Evolutionary conservation across 441 rosid species (phyloP), one percentile per base, ranked within the genome.

Genomic region (Capsella rubella): DNA sequence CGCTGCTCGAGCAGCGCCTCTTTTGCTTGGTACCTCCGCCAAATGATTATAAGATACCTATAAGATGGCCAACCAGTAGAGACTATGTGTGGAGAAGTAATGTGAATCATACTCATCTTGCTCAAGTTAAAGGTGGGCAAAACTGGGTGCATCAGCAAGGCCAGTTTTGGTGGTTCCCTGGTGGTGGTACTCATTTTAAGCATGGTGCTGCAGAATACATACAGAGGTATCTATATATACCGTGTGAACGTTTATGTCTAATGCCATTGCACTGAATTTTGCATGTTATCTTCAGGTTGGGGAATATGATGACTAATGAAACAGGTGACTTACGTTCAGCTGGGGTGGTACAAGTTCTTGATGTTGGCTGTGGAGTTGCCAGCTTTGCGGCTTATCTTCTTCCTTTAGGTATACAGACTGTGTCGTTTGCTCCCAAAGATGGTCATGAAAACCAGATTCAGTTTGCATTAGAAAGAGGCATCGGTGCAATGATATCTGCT

Each of bases 391-490:
- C 98, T 57, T 95, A 88, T 82, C 97, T 95, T 70, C 85, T 95
- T 82, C 81, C 96, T 28, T 82, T 88, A 66, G 85, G 85, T 81
- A 87, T 95, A 83, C 95, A 86, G 65, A 91, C 98, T 21, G 86
- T 92, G 96, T 95, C 99, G 4, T 90, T 95, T 84, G 99, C 98
- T 74, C 99, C 99, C 46, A 91, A 87, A 82, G 98, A 95, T 84
- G 80, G 88, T 53, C 95, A 95, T 82, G 99, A 95, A 69, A 95
- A 92, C 79, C 99, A 95, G 87, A 95, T 92, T 84, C 98, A 95
- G 73, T 95, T 95, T 87, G 96, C 97, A 61, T 85, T 95, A 63
- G 99, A 95, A 78, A 84, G 99, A 74, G 99, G 99, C 54, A 81
- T 95, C 29, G 86, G 87, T 47, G 97, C 97, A 37, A 92, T 95